phyloP scores from a whole-genome alignment of 306 rosid genomes.

The Lupinus albus region DNA sequence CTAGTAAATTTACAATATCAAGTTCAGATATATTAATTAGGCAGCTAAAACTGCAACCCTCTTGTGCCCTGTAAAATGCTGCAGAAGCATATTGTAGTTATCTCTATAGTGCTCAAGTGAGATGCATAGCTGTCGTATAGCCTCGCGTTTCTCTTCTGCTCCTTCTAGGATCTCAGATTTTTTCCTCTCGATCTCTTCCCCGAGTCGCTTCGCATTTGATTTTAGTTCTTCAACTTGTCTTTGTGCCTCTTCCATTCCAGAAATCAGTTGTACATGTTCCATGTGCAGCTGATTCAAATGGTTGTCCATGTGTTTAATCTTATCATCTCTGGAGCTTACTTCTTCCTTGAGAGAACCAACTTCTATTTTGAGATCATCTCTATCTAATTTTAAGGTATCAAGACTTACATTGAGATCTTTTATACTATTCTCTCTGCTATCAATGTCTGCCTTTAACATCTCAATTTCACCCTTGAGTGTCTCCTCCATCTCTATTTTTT shows the following conservation, averaged over 20 bases:
- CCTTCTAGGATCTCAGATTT: constrained; percentile 59
- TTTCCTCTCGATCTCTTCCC: constrained; percentile 73
- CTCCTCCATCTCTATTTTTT: constrained; percentile 56
- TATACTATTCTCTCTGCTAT: constrained; percentile 45
- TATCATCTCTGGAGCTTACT: constrained; percentile 49
- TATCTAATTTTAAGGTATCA: constrained; percentile 50
- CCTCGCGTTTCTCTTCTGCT: constrained; percentile 93
- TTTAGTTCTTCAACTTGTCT: constrained; percentile 57
- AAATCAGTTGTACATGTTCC: constrained; percentile 56
- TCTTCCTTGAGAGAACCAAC: constrained; percentile 50
- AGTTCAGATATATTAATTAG: constrained; percentile 30
- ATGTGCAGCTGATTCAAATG: constrained; percentile 57
- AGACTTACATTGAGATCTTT: constrained; percentile 53
- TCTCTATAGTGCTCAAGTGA: constrained; percentile 83
- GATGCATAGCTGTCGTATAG: constrained; percentile 83
- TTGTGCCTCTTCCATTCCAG: constrained; percentile 52
- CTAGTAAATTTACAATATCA: constrained; percentile 27
- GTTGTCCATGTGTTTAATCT: constrained; percentile 44
- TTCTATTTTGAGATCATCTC: constrained; percentile 54
- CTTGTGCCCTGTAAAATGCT: constrained; percentile 59
- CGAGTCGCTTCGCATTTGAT: constrained; percentile 56
- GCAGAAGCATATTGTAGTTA: constrained; percentile 59
- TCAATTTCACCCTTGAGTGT: constrained; percentile 54
- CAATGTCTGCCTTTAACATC: constrained; percentile 54
- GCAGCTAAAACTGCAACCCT: constrained; percentile 69